Conservation (phyloP, 495 filamentous ascomycete species). For the Aspergillus avenaceus region DNA sequence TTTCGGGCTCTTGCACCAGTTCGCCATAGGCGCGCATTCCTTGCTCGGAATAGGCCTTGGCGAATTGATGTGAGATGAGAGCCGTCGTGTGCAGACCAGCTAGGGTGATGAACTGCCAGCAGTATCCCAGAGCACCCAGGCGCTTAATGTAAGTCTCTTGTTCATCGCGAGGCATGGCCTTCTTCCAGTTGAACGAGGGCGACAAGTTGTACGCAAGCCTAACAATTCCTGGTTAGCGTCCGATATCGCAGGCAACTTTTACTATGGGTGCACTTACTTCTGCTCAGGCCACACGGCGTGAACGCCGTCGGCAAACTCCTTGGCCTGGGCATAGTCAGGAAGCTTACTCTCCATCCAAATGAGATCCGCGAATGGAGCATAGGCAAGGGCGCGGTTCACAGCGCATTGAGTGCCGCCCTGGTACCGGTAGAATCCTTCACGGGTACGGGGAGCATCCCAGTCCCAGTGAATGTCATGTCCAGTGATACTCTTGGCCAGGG, state of each 20-base stretch:
- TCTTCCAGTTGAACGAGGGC: constrained; percentile 99
- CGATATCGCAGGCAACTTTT: background rate
- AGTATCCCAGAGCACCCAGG: constrained; percentile 84
- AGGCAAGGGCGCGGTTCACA: constrained; percentile 86
- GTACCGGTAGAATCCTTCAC: constrained; percentile 93
- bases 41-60: constrained; percentile 69
- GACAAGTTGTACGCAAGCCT: constrained; percentile 96
- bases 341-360: constrained; percentile 99
- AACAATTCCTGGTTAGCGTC: constrained; percentile 7
- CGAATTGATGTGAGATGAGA: constrained; percentile 82
- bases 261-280: constrained; percentile 59
- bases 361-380: constrained; percentile 89
- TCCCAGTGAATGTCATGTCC: constrained; percentile 85
- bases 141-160: constrained; percentile 97
- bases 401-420: constrained; percentile 88
- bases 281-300: constrained; percentile 94
- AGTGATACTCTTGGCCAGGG: constrained; percentile 75
- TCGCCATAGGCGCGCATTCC: constrained; percentile 98
- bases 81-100: constrained; percentile 96
- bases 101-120: constrained; percentile 99
- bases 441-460: constrained; percentile 86
- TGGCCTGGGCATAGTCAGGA: constrained; percentile 86
- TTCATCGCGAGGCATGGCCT: constrained; percentile 87
- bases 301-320: constrained; percentile 91
- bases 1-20: constrained; percentile 95